Evolutionary conservation across 768 basidiomycete species (phyloP), one percentile per base, ranked within the genome.

Genomic region (Lactarius indigo): DNA sequence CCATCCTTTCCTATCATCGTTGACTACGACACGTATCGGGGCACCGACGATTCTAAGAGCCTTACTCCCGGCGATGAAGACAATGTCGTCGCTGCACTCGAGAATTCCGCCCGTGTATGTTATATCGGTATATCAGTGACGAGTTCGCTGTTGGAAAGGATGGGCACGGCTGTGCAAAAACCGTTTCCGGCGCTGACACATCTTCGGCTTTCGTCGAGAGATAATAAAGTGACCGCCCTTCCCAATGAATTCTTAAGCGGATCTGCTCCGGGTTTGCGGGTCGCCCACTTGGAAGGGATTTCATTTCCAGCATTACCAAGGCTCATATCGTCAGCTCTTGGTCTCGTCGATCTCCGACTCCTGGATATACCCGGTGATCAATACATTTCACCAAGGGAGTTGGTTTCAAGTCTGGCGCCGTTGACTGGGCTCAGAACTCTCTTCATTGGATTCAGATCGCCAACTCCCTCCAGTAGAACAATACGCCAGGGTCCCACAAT

Each of bases 101-200:
- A 50, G 50, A 9, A 26, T 17, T 50, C 17, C 13, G 30, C 39
- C 28, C 58, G 44, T 9, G 30, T 52, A 23, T n/a, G 30, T 44
- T 9, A 35, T 37, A 20, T 59, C 23, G 18, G 28, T 4, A 35
- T 64, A 37, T 12, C 20, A 10, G 13, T 30, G 52, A 52, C 57
- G 9, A 42, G 31, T 2, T 13, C 12, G 37, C 12, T 33, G 9
- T 59, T 64, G 13, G 50, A 18, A 23, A 17, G 10, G 28, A 20
- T 64, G 20, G 26, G 23, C 30, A n/a, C 30, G 20, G 35, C 20
- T 6, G 28, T 41, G 63, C 26, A 28, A n/a, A 35, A 37, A 2
- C 63, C 57, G 35, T 64, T 59, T 33, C 58, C 64, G 13, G 47
- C 18, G 9, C 30, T 64, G 37, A 64, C 57, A 3, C 37, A 58